Evolutionary conservation across 1,139 yeast species (phyloP).

Genomic region (Debaryomycetaceae sp.): DNA sequence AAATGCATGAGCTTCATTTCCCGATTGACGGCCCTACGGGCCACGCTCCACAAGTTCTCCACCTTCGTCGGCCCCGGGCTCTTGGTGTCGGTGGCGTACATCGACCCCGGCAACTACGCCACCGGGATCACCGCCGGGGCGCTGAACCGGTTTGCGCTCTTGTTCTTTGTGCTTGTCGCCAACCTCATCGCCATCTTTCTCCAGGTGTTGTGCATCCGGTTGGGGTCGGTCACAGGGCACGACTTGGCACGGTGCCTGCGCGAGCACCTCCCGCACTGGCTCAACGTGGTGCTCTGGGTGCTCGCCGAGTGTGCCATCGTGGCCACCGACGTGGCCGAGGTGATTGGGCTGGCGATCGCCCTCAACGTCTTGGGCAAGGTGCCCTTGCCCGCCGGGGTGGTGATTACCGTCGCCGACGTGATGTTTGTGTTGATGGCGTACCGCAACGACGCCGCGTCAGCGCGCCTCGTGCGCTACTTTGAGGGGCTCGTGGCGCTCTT

Average conservation of each 20-base stretch:
- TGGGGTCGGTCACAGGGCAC: slow-evolving; percentile 78
- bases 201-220: slow-evolving; percentile 66
- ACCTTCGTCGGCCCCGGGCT: slow-evolving; percentile 77
- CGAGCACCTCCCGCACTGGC: slow-evolving; percentile 55
- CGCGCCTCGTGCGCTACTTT: slow-evolving; percentile 58
- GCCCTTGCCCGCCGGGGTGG: slow-evolving; percentile 78
- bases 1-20: too few relatives aligned
- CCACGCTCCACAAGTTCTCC: slow-evolving; percentile 38
- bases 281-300: slow-evolving; percentile 54
- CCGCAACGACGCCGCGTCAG: slow-evolving; percentile 61
- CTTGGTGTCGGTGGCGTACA: slow-evolving; percentile 92
- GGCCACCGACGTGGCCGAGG: slow-evolving; percentile 85
- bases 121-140: slow-evolving; percentile 81
- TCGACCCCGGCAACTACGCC: slow-evolving; percentile 94
- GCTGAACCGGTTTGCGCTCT: slow-evolving; percentile 53
- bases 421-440: slow-evolving; percentile 71
- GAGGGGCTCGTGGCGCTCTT: slow-evolving; percentile 64
- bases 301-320: slow-evolving; percentile 78
- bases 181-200: slow-evolving; percentile 70
- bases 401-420: slow-evolving; percentile 67
- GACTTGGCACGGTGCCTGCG: slow-evolving; percentile 72
- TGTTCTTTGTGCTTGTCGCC: slow-evolving; percentile 64
- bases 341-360: slow-evolving; percentile 84
- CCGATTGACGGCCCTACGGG: too few relatives aligned
- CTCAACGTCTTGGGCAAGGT: slow-evolving; percentile 62